A percentile compares a stretch with the other conserved stretches of the same genome.
Evolutionary conservation across 768 basidiomycete species (phyloP).

Genomic region (Boletus speciosus): DNA sequence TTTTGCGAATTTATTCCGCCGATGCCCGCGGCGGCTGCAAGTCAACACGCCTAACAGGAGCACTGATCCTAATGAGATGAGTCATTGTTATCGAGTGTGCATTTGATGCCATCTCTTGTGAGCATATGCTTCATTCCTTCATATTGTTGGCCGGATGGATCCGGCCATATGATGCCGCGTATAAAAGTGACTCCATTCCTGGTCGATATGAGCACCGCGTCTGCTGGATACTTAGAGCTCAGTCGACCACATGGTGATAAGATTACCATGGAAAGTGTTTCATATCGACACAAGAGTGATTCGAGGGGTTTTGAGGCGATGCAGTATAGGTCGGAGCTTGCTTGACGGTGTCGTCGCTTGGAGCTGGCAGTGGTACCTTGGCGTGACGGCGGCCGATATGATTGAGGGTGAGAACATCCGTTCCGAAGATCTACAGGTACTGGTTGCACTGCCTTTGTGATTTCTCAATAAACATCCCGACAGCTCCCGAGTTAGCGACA

Average conservation of each 20-base stretch:
- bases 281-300: constrained; percentile 3
- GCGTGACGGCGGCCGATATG: neutral
- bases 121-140: neutral
- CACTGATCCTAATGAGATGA: neutral
- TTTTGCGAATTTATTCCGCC: neutral
- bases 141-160: neutral
- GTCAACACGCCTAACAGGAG: neutral
- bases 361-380: neutral
- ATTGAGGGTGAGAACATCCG: neutral
- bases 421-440: constrained; percentile 17
- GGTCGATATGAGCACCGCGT: too few relatives aligned
- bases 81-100: neutral
- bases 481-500: constrained; percentile 1
- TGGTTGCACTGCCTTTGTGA: constrained; percentile 17
- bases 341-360: neutral
- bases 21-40: neutral
- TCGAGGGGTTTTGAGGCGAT: neutral
- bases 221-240: neutral
- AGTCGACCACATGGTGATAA: constrained; percentile 1
- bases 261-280: neutral
- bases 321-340: constrained; percentile 1
- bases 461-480: constrained; percentile 7
- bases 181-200: neutral
- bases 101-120: neutral
- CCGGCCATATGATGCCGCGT: neutral